These are phyloP conservation scores for Fraxinus pennsylvanica DNA, from an alignment of 257 asterid species.

Conservation along the genomic window DNA sequence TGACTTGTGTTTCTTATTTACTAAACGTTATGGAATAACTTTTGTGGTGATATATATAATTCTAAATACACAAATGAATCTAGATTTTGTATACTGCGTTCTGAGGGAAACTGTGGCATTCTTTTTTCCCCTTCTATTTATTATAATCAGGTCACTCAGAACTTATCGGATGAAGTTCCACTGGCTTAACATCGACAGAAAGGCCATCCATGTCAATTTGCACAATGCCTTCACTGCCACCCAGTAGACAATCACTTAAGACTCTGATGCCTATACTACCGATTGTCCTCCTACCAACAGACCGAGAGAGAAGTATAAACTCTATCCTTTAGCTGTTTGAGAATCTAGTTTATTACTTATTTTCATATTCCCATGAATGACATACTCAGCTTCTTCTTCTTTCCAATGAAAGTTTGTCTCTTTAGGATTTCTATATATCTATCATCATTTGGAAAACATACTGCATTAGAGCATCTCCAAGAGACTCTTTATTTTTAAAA, in stretches of 20 bases:
- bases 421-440: too few species aligned
- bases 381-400: too few species aligned
- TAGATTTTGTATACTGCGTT: background rate
- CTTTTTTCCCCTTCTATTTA: conserved; percentile 15
- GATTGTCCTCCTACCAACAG: conserved; percentile 66
- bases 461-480: too few species aligned
- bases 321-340: conserved; percentile 18
- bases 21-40: conserved; percentile 7
- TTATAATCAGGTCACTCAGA: conserved; percentile 50
- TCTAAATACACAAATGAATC: too few species aligned
- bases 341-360: background rate
- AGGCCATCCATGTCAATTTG: conserved; percentile 64
- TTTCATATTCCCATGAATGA: too few species aligned
- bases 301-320: conserved; percentile 68
- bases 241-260: conserved; percentile 48
- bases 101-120: conserved; percentile 16
- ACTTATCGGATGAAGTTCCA: conserved; percentile 49
- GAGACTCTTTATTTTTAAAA: too few species aligned
- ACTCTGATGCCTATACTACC: conserved; percentile 64
- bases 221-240: conserved; percentile 52
- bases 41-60: background rate
- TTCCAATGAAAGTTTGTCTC: too few species aligned
- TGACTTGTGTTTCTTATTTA: background rate
- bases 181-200: conserved; percentile 79
- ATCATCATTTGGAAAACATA: too few species aligned